These are phyloP conservation scores for Gracilaria vermiculophylla DNA, from an alignment of 23 red algal species.

Conservation along the genomic window DNA sequence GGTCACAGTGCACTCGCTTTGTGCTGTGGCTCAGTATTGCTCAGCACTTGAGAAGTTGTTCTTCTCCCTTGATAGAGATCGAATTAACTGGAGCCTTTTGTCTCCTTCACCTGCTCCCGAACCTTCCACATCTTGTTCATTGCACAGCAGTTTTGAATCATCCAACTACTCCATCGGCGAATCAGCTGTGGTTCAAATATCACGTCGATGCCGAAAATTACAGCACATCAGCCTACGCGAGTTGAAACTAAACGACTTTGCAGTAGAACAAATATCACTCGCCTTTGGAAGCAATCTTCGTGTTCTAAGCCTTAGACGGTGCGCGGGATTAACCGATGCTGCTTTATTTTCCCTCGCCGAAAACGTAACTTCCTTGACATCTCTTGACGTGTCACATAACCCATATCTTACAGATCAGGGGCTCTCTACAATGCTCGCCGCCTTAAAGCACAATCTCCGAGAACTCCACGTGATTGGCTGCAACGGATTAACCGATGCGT, in stretches of 20 bases:
- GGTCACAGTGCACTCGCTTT: neutral
- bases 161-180: neutral
- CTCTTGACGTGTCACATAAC: conserved; percentile 32
- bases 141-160: neutral
- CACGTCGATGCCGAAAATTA: neutral
- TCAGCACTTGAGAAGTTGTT: neutral
- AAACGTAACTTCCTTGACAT: conserved; percentile 3
- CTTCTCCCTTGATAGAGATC: neutral
- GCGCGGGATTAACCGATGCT: conserved; percentile 4
- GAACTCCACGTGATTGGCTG: conserved; percentile 40
- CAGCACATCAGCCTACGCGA: conserved; percentile 2
- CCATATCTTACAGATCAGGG: conserved; percentile 6
- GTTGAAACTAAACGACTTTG: neutral
- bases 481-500: conserved; percentile 12
- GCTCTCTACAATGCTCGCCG: neutral
- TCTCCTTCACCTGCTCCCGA: neutral
- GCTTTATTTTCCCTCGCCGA: conserved; percentile 8
- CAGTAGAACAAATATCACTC: neutral
- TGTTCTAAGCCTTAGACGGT: conserved; percentile 6
- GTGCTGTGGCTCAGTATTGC: neutral
- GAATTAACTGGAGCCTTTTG: neutral
- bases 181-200: conserved; percentile 2
- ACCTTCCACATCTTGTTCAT: neutral
- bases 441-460: conserved; percentile 2
- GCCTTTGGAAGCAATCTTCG: conserved; percentile 13